Conservation (phyloP, 768 basidiomycete species). For the Auriculariales sp. region DNA sequence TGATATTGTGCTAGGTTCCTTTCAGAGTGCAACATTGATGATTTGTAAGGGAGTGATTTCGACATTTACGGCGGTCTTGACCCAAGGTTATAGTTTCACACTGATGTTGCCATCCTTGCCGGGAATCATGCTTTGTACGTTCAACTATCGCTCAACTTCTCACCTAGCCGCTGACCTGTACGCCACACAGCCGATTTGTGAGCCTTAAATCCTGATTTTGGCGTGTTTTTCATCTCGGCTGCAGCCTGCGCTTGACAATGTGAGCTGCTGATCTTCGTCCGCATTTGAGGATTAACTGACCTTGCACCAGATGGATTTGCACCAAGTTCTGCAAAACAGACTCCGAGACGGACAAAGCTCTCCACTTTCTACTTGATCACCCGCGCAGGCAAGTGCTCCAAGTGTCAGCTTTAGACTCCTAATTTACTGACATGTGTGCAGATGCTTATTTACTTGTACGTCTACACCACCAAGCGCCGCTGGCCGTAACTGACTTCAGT, state of each 20-base stretch:
- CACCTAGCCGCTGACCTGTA: conserved; percentile 2
- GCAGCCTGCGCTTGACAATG: conserved; percentile 72
- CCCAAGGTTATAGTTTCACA: conserved; percentile 14
- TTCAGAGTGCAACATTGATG: conserved; percentile 78
- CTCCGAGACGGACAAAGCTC: conserved; percentile 59
- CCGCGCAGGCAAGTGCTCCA: conserved; percentile 42
- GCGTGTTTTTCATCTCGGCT: not conserved
- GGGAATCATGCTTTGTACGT: conserved; percentile 93
- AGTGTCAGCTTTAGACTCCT: conserved; percentile 11
- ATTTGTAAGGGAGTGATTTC: conserved; percentile 20
- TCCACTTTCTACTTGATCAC: conserved; percentile 88
- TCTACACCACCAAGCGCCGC: too few relatives aligned
- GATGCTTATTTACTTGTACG: conserved; percentile 70
- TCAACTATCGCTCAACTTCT: not conserved
- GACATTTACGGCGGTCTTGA: not conserved
- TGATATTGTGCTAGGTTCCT: conserved; percentile 47
- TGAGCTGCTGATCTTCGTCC: conserved; percentile 22
- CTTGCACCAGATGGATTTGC: conserved; percentile 48
- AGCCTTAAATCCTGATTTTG: not conserved
- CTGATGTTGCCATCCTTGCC: conserved; percentile 62
- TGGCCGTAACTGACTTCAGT: too few relatives aligned
- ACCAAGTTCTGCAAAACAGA: conserved; percentile 41
- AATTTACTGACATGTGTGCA: too few relatives aligned
- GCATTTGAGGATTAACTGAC: not conserved
- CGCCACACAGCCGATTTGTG: conserved; percentile 68